A percentile compares a stretch with the other conserved stretches of the same genome.
These are phyloP conservation scores for Tuber microsphaerosporum DNA, from an alignment of 495 filamentous ascomycete genomes.

Conservation along the genomic window DNA sequence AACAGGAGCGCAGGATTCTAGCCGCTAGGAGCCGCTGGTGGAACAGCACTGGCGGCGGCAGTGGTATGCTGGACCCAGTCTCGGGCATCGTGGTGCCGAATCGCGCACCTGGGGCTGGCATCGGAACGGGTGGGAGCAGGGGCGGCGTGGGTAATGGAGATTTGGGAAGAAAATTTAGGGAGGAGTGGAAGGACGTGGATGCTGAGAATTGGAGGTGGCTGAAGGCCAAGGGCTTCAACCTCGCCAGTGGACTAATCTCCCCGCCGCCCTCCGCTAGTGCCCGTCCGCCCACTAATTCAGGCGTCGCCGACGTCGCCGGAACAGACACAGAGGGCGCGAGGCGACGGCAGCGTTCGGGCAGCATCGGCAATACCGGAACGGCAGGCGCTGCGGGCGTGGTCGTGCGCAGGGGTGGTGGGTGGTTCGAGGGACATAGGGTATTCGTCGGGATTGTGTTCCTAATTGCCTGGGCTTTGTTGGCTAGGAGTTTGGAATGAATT, in stretches of 20 bases:
- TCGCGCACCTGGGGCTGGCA: slow-evolving; percentile 32
- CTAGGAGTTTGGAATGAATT: slow-evolving; percentile 55
- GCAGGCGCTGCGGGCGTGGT: slow-evolving; percentile 64
- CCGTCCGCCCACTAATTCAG: slow-evolving; percentile 41
- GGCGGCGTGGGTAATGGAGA: slow-evolving; percentile 72
- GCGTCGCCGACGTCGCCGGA: slow-evolving; percentile 58
- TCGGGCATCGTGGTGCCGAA: slow-evolving; percentile 48
- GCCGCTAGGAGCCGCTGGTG: slow-evolving; percentile 83
- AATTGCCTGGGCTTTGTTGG: slow-evolving; percentile 72
- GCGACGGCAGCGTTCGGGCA: slow-evolving; percentile 14
- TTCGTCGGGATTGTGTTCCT: slow-evolving; percentile 59
- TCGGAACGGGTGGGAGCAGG: slow-evolving; percentile 45
- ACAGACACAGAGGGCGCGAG: slow-evolving; percentile 50
- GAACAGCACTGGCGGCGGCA: slow-evolving; percentile 95
- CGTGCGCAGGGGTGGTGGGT: slow-evolving; percentile 70
- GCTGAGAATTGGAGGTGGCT: slow-evolving; percentile 93
- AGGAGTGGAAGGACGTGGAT: slow-evolving; percentile 86
- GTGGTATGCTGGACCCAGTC: slow-evolving; percentile 47
- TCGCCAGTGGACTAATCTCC: slow-evolving; percentile 59
- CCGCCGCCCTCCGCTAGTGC: slow-evolving; percentile 43
- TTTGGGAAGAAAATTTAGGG: slow-evolving; percentile 79
- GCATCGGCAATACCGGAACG: slow-evolving; percentile 55
- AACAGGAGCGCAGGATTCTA: slow-evolving; percentile 68
- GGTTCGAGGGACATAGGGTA: slow-evolving; percentile 70
- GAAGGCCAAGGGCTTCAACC: slow-evolving; percentile 70